phyloP scores from a whole-genome alignment of 2,329 filamentous ascomycete species.

The Colletotrichum sp. region DNA sequence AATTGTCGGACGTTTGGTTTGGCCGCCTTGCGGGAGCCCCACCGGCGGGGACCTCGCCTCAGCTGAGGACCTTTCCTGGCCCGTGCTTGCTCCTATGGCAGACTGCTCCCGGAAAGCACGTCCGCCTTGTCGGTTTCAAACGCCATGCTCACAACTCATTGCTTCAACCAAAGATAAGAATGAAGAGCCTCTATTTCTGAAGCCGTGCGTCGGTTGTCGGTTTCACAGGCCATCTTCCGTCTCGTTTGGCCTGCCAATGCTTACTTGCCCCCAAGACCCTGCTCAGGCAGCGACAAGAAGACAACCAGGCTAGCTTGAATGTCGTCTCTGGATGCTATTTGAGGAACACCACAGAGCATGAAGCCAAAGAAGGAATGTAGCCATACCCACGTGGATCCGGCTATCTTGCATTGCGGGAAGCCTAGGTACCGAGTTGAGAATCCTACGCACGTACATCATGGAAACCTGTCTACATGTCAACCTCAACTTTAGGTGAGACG shows the following conservation, averaged over 20 bases:
- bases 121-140: neutral
- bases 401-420: neutral
- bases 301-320: neutral
- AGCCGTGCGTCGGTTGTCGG: neutral
- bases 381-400: neutral
- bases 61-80: neutral
- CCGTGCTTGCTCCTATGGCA: neutral
- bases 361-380: neutral
- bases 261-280: neutral
- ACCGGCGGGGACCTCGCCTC: neutral
- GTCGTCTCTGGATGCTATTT: neutral
- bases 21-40: conserved; percentile 7
- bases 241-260: neutral
- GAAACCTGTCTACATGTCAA: neutral
- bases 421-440: neutral
- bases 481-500: neutral
- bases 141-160: neutral
- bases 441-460: neutral
- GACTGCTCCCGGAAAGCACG: too few relatives aligned
- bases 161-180: too few relatives aligned
- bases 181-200: neutral
- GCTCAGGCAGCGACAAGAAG: neutral
- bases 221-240: neutral
- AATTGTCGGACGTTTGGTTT: conserved; percentile 18
- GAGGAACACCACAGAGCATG: neutral